A percentile compares a stretch with the other conserved stretches of the same genome.
Evolutionary conservation across 768 basidiomycete genomes (phyloP).

Genomic region (Hypsizygus marmoreus): DNA sequence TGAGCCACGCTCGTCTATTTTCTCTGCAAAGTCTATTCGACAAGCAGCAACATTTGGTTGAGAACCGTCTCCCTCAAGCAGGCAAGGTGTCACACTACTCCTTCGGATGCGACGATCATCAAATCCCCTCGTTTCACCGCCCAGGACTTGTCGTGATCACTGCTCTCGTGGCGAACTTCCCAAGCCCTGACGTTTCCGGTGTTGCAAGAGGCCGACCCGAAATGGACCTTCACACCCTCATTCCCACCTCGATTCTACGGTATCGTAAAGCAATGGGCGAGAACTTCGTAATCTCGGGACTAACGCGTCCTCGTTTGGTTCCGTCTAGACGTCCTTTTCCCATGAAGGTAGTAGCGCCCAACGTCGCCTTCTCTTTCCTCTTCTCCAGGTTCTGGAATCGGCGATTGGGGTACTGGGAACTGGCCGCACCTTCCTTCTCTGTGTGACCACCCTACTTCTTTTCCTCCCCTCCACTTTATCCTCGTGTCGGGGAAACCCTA

Average conservation of each 20-base stretch:
- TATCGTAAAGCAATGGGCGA: no score
- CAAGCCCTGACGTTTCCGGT: background rate
- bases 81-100: background rate
- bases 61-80: slow-evolving; percentile 1
- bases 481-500: slow-evolving; percentile 1
- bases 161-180: no score
- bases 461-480: background rate
- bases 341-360: no score
- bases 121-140: background rate
- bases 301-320: background rate
- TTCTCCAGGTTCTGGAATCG: background rate
- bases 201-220: background rate
- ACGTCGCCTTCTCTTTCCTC: no score
- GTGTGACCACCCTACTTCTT: background rate
- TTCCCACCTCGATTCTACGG: background rate
- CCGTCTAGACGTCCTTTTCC: no score
- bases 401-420: no score
- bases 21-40: slow-evolving; percentile 1
- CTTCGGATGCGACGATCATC: background rate
- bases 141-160: no score
- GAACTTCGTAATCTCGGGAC: background rate
- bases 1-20: slow-evolving; percentile 3
- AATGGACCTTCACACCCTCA: background rate
- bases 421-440: background rate
- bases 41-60: background rate